A percentile compares a stretch with the other conserved stretches of the same genome.
These are phyloP conservation scores for Pestalotiopsis sp. DNA, from an alignment of 2,329 filamentous ascomycete species.

Conservation along the genomic window DNA sequence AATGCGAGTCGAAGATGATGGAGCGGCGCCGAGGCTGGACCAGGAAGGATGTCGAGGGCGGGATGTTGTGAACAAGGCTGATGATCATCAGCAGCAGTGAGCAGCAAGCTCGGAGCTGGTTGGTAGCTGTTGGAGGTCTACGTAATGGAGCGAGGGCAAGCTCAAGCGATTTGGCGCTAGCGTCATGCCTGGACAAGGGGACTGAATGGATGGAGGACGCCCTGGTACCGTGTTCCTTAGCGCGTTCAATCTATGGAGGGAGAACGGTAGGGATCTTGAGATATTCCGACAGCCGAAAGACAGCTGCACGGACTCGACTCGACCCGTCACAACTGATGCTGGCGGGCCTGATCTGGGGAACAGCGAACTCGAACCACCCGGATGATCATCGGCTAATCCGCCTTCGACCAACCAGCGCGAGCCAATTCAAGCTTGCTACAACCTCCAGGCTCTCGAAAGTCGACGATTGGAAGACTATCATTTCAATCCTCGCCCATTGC, in stretches of 20 bases:
- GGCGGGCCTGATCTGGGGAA: no score
- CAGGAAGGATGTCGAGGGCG: not conserved
- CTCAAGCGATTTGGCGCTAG: no score
- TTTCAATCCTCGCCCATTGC: slow-evolving; percentile 16
- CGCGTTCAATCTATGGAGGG: not conserved
- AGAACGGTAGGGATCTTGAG: not conserved
- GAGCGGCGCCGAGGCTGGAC: not conserved
- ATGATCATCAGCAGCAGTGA: not conserved
- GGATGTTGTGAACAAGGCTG: slow-evolving; percentile 6
- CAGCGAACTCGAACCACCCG: not conserved
- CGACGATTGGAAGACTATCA: not conserved
- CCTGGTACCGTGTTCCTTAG: not conserved
- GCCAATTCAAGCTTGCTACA: slow-evolving; percentile 13
- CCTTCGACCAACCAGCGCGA: slow-evolving; percentile 9
- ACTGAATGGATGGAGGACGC: not conserved
- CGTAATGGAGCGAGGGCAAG: slow-evolving; percentile 3
- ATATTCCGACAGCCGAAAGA: not conserved
- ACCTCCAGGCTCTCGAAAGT: slow-evolving; percentile 3
- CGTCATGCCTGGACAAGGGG: no score
- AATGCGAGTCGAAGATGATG: not conserved
- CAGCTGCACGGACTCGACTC: not conserved
- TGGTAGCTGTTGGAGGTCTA: not conserved
- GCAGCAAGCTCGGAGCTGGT: not conserved
- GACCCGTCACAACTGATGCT: not conserved
- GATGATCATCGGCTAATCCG: not conserved